These are phyloP conservation scores for Colletotrichum sp. DNA, from an alignment of 2,329 filamentous ascomycete genomes.

Conservation along the genomic window DNA sequence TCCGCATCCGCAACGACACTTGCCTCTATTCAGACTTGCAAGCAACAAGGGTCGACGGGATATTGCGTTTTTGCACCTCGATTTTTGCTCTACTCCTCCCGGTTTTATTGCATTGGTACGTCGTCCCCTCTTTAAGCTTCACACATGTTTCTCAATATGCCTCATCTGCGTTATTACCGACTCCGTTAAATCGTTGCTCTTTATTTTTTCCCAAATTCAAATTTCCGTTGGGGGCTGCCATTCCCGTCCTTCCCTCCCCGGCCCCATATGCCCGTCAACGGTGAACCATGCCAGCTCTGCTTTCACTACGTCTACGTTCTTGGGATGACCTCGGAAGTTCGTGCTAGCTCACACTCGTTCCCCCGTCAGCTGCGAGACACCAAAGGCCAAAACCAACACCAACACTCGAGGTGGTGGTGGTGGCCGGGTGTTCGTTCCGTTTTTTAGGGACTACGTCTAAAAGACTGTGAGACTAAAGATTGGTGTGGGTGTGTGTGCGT, in stretches of 20 bases:
- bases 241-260: background rate
- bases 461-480: background rate
- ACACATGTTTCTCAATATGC: background rate
- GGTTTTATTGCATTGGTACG: background rate
- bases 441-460: background rate
- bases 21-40: conserved; percentile 20
- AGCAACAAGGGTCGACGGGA: conserved; percentile 16
- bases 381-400: background rate
- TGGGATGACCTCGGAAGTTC: background rate
- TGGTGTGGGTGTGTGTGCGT: background rate
- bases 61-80: background rate
- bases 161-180: background rate
- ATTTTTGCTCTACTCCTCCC: background rate
- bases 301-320: background rate
- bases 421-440: background rate
- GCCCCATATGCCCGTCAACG: background rate
- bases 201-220: background rate
- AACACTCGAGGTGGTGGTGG: background rate
- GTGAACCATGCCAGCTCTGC: background rate
- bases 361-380: conserved; percentile 4
- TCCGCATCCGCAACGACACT: background rate
- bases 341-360: background rate
- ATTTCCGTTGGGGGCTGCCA: background rate
- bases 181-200: background rate
- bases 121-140: background rate